Evolutionary conservation across 2,329 filamentous ascomycete species (phyloP), one percentile per base, ranked within the genome.

Genomic region (Neobulgaria alba): DNA sequence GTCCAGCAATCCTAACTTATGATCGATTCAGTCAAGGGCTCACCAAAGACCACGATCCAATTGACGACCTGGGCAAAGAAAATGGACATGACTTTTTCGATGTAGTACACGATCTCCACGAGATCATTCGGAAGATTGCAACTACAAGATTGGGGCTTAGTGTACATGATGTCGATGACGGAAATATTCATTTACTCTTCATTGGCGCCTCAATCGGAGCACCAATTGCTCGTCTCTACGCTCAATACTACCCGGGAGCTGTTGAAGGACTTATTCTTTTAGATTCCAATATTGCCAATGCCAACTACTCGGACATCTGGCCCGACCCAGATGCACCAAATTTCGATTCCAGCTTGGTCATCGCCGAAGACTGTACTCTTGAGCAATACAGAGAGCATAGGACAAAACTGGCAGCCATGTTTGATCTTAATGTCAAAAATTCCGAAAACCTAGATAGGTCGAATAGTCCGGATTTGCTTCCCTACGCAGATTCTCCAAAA

Each of bases 211-310:
- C 57, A 5, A 59, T 61, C 23, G 59, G 58, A 7, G 53, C 51
- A 3, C 53, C 53, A 21, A 50, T 62, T 31, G 46, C 52, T 4
- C 54, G 59, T n/a, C 43, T 59, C 40, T 62, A 59, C 38, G 44
- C 53, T 9, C 49, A 59, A 16, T 46, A 46, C 26, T 52, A 57
- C 21, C 54, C 57, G 10, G 48, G 37, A 1, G 45, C 51, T 14
- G 50, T 55, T 10, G 45, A 54, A 14, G 57, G 55, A 3, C 48
- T 59, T 10, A 42, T 62, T 2, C 49, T 60, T 35, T 52, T 62
- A 3, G 59, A 62, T 29, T 61, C 59, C 1, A 61, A 60, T 20
- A 58, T 60, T 2, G 49, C 50, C 9, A 60, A 60, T 26, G 47
- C 42, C n/a, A 51, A 60, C 29, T 60, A 57, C 29, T 53, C 40